Conservation (phyloP, 768 basidiomycete genomes). For the Myochromella boudieri region DNA sequence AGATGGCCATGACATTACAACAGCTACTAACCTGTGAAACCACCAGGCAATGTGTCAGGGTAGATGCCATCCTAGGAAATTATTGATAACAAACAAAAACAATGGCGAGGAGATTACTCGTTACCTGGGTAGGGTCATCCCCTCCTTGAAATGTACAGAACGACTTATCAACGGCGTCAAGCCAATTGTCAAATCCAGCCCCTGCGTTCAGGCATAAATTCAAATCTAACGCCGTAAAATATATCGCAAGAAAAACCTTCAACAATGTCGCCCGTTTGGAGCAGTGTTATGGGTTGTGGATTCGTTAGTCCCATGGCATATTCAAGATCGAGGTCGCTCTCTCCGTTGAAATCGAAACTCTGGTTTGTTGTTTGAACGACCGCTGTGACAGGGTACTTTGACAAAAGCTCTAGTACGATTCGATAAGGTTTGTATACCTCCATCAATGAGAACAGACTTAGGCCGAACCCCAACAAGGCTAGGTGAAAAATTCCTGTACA, state of each 20-base stretch:
- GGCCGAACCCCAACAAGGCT: conserved; percentile 35
- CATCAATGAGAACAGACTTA: conserved; percentile 33
- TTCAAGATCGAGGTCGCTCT: conserved; percentile 58
- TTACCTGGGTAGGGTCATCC: conserved; percentile 35
- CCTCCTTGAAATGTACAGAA: conserved; percentile 49
- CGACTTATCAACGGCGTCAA: conserved; percentile 45
- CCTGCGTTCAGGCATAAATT: conserved; percentile 22
- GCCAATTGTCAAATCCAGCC: conserved; percentile 47
- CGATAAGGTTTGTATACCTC: conserved; percentile 20
- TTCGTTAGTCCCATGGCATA: conserved; percentile 51
- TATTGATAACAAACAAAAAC: too few species aligned
- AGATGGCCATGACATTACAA: background rate
- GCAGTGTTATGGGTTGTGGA: conserved; percentile 38
- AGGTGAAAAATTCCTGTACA: conserved; percentile 34
- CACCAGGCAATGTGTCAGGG: conserved; percentile 15
- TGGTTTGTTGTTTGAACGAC: conserved; percentile 40
- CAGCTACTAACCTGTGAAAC: conserved; percentile 11
- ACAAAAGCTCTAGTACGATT: background rate
- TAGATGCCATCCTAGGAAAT: conserved; percentile 25
- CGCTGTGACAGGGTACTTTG: conserved; percentile 25
- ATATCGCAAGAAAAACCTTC: conserved; percentile 26
- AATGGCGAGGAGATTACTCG: too few species aligned
- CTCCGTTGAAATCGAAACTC: conserved; percentile 49
- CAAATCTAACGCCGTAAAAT: background rate
- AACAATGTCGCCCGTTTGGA: conserved; percentile 43